Conservation (phyloP, 176 grass and related monocot genomes). For the Leersia perrieri region DNA sequence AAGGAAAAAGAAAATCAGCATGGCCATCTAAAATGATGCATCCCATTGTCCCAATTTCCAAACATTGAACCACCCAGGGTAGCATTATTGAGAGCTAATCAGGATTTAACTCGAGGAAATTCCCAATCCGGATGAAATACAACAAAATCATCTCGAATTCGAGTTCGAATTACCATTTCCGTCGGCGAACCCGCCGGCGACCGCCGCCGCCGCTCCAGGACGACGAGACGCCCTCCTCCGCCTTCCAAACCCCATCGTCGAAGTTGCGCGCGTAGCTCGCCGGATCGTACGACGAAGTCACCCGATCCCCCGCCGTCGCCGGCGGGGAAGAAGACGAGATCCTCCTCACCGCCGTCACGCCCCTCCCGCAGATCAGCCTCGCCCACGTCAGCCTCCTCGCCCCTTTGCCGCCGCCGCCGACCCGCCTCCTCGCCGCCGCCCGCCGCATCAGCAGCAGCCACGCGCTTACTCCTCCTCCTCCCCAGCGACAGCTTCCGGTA, state of each 20-base stretch:
- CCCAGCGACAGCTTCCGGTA: slow-evolving; percentile 23
- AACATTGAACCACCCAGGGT: not conserved
- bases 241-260: slow-evolving; percentile 64
- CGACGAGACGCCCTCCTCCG: slow-evolving; percentile 36
- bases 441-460: slow-evolving; percentile 37
- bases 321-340: too few relatives aligned
- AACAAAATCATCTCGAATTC: not conserved
- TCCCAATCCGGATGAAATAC: not conserved
- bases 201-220: slow-evolving; percentile 26
- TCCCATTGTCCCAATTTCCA: not conserved
- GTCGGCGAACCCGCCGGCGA: slow-evolving; percentile 6
- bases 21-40: too few relatives aligned
- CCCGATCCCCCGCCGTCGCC: too few relatives aligned
- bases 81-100: not conserved
- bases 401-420: not conserved
- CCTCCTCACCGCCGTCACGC: not conserved
- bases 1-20: not conserved
- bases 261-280: slow-evolving; percentile 58
- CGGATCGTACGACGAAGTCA: slow-evolving; percentile 40
- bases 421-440: slow-evolving; percentile 13
- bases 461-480: not conserved
- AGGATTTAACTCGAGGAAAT: not conserved
- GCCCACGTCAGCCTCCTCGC: slow-evolving; percentile 27
- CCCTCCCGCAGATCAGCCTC: slow-evolving; percentile 27
- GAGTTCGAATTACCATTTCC: not conserved